Evolutionary conservation across 2,329 filamentous ascomycete genomes (phyloP).

Genomic region (Beauveria bassiana): DNA sequence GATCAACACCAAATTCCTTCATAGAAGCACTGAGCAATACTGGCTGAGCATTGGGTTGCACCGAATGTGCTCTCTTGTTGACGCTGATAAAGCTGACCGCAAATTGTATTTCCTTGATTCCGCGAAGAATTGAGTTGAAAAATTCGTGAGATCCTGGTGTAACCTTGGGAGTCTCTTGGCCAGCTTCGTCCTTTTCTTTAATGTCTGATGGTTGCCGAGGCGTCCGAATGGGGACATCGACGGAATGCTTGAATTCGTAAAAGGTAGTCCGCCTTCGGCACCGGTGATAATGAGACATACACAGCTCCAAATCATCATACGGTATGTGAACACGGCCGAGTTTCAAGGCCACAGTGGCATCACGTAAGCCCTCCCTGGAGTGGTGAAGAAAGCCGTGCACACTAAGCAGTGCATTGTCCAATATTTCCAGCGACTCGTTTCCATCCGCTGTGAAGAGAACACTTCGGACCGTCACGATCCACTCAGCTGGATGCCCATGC

Average conservation of each 20-base stretch:
- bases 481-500: conserved; percentile 69
- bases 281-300: conserved; percentile 48
- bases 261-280: conserved; percentile 29
- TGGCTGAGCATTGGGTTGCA: conserved; percentile 59
- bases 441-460: conserved; percentile 83
- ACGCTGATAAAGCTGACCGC: conserved; percentile 86
- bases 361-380: conserved; percentile 76
- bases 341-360: conserved; percentile 85
- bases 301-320: conserved; percentile 72
- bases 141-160: conserved; percentile 91
- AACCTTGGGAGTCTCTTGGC: conserved; percentile 62
- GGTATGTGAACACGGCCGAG: conserved; percentile 85
- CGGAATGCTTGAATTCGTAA: conserved; percentile 32
- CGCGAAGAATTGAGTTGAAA: conserved; percentile 77
- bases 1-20: conserved; percentile 91
- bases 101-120: conserved; percentile 94
- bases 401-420: conserved; percentile 83
- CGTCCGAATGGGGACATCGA: conserved; percentile 60
- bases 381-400: conserved; percentile 86
- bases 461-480: conserved; percentile 81
- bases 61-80: conserved; percentile 66
- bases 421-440: conserved; percentile 73
- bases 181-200: conserved; percentile 53
- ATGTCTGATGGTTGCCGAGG: conserved; percentile 59
- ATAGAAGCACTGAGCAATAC: conserved; percentile 82